A percentile compares a stretch with the other conserved stretches of the same genome.
Conservation (phyloP, 148 eudicot genomes). For the Amaranthus hypochondriacus region DNA sequence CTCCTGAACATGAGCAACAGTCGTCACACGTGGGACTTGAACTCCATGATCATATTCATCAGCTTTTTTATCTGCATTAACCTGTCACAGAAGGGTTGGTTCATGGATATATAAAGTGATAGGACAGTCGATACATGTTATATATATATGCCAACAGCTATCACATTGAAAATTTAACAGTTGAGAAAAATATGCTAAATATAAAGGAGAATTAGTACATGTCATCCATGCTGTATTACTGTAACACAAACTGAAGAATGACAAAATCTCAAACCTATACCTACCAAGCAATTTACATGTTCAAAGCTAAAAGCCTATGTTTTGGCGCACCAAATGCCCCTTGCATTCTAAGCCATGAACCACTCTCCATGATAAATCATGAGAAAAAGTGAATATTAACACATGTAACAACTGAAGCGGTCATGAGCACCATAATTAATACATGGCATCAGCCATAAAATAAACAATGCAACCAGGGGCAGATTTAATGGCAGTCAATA, state of each 20-base stretch:
- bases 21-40: slow-evolving; percentile 15
- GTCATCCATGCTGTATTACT: too few relatives aligned
- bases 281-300: not conserved
- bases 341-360: not conserved
- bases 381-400: not conserved
- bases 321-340: not conserved
- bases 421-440: not conserved
- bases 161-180: not conserved
- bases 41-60: slow-evolving; percentile 24
- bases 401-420: not conserved
- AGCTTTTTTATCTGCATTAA: slow-evolving; percentile 19
- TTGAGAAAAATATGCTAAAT: not conserved
- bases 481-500: too few relatives aligned
- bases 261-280: too few relatives aligned
- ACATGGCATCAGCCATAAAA: not conserved
- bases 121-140: not conserved
- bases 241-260: not conserved
- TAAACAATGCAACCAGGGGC: not conserved
- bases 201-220: not conserved
- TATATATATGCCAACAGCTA: not conserved
- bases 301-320: not conserved
- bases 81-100: slow-evolving; percentile 18
- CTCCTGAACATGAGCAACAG: slow-evolving; percentile 22
- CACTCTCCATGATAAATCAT: not conserved
- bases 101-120: not conserved